Evolutionary conservation across 2,329 filamentous ascomycete genomes (phyloP), one percentile per base, ranked within the genome.

Genomic region (Shiraia sp.): DNA sequence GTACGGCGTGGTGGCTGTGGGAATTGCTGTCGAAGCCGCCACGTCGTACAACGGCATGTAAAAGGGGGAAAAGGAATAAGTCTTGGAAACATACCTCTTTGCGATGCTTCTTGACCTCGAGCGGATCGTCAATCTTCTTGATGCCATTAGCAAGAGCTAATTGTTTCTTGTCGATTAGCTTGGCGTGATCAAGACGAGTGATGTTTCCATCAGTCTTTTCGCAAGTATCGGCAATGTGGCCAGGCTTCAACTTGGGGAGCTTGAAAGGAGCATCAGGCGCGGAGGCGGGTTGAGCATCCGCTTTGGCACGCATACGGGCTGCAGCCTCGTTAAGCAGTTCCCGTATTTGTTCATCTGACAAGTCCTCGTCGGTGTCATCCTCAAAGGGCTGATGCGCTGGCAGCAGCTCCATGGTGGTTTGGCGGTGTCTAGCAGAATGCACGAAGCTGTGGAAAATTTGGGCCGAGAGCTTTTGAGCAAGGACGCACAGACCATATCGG

Each of bases 251-350:
- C 51, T 74, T 77, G 10, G 79, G 79, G 36, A 82, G 73, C 47
- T 70, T 79, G 57, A 71, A 69, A 43, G 59, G 59, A 22, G 51
- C 51, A 29, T 65, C 50, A 24, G 54, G 53, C 61, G 47, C 47
- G 28, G 55, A 25, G 10, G 31, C 29, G 53, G 63, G 62, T 55
- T 34, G 49, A 45, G 42, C 32, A 36, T 67, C 48, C 42, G 67
- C 63, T 47, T 72, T 72, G 54, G 72, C 67, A 36, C 72, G 65
- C 54, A 87, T 69, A 48, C 84, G 77, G 45, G 70, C 66, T 57
- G 86, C 82, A 41, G 85, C 85, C 67, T 85, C 77, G 39, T 76
- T 75, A 36, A 88, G 76, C 41, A 88, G 73, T 60, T 79, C 71
- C 39, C 82, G 77, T 36, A 88, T 79, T 40, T 86, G 79, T 51